Evolutionary conservation across 345 rosid genomes (phyloP).

Genomic region (Bruguiera gymnorhiza): DNA sequence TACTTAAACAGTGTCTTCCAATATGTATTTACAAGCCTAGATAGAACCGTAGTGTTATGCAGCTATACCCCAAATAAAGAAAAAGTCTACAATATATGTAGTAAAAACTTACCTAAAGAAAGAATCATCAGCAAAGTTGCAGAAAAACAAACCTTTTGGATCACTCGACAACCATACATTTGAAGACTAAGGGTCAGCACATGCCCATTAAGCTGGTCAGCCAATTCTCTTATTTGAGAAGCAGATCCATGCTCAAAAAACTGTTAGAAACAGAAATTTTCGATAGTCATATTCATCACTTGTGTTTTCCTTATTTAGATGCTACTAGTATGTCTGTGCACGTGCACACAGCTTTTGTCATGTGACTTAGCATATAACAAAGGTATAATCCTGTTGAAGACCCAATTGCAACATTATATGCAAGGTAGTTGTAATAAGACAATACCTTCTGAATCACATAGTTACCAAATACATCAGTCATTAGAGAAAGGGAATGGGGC

Average conservation of each 20-base stretch:
- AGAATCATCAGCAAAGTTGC: no score
- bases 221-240: conserved; percentile 75
- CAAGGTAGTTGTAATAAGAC: neutral
- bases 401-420: neutral
- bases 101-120: neutral
- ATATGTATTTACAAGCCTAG: no score
- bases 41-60: no score
- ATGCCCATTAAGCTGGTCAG: conserved; percentile 72
- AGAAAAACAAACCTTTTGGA: conserved; percentile 65
- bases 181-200: conserved; percentile 89
- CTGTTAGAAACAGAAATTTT: conserved; percentile 34
- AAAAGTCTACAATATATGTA: no score
- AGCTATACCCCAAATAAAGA: no score
- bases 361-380: conserved; percentile 1
- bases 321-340: neutral
- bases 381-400: neutral
- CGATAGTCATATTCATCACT: neutral
- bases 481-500: conserved; percentile 73
- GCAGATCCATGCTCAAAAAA: conserved; percentile 95
- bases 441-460: conserved; percentile 93
- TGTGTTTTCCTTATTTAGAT: neutral
- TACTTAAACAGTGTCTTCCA: no score
- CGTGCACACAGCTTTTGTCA: neutral
- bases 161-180: conserved; percentile 98
- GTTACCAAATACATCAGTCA: conserved; percentile 97